Percentiles rank a stretch among this genome's conserved stretches.
Conservation (phyloP, 106 monocot species). For the Phalaenopsis aphrodite region DNA sequence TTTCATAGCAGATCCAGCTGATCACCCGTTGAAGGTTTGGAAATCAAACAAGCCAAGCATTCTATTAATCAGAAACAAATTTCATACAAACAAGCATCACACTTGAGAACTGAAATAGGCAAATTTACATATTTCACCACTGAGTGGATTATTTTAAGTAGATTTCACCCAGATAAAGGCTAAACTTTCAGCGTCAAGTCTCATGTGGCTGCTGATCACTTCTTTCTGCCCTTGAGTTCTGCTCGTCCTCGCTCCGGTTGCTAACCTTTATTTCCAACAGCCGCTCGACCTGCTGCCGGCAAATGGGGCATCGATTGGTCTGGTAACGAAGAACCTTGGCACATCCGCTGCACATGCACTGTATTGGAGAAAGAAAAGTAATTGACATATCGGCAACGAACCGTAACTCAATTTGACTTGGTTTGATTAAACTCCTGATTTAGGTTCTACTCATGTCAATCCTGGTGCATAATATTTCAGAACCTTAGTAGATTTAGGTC, state of each 20-base stretch:
- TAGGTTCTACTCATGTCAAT: too few species aligned
- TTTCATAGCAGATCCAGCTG: too few species aligned
- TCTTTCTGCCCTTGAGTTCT: not conserved
- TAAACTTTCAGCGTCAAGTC: not conserved
- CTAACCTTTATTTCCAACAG: conserved; percentile 42
- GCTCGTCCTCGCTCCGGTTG: conserved; percentile 5
- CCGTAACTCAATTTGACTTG: too few species aligned
- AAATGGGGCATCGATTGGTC: conserved; percentile 56
- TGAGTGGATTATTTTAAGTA: not conserved
- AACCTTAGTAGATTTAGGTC: too few species aligned
- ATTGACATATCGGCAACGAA: not conserved
- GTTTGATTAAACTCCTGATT: too few species aligned
- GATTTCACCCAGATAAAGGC: not conserved
- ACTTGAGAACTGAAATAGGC: not conserved
- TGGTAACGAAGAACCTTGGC: conserved; percentile 51
- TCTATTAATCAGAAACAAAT: not conserved
- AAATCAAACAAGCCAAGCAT: not conserved
- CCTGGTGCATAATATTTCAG: too few species aligned
- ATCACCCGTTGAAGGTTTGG: not conserved
- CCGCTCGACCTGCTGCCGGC: conserved; percentile 50
- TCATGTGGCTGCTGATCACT: not conserved
- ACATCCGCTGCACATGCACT: conserved; percentile 71
- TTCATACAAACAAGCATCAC: not conserved
- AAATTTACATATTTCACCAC: not conserved
- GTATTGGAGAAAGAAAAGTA: not conserved